Conservation (phyloP, 495 filamentous ascomycete species). For the Tuber brumale region DNA sequence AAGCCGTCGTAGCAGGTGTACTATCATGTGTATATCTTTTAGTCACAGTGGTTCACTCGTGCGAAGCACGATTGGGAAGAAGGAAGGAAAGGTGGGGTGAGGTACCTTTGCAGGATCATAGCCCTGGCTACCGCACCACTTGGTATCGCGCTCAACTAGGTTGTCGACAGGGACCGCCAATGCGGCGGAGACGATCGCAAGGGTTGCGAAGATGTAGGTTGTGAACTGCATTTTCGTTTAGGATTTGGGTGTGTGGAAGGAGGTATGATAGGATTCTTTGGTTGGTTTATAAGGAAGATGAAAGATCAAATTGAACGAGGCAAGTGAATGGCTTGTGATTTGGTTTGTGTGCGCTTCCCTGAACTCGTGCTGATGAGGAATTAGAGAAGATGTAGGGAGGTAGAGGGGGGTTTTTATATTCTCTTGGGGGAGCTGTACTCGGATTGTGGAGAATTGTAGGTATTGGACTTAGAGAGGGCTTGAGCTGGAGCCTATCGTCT, state of each 20-base stretch:
- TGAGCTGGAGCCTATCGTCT: background rate
- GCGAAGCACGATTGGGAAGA: background rate
- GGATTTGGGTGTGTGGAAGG: background rate
- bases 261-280: background rate
- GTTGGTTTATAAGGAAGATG: background rate
- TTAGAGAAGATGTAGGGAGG: background rate
- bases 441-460: background rate
- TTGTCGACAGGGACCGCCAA: constrained; percentile 18
- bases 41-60: background rate
- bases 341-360: background rate
- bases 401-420: background rate
- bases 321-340: background rate
- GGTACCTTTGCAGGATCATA: constrained; percentile 20
- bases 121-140: constrained; percentile 21
- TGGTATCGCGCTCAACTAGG: constrained; percentile 12
- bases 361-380: background rate
- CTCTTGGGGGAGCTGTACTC: background rate
- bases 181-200: constrained; percentile 15
- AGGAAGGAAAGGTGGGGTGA: background rate
- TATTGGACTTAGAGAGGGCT: background rate
- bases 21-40: constrained; percentile 8
- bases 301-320: background rate
- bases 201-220: constrained; percentile 18
- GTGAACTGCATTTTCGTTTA: constrained; percentile 27
- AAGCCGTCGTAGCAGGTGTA: constrained; percentile 36